Evolutionary conservation across 1,284 basidiomycete genomes (phyloP).

Genomic region (Schizophyllum amplum): DNA sequence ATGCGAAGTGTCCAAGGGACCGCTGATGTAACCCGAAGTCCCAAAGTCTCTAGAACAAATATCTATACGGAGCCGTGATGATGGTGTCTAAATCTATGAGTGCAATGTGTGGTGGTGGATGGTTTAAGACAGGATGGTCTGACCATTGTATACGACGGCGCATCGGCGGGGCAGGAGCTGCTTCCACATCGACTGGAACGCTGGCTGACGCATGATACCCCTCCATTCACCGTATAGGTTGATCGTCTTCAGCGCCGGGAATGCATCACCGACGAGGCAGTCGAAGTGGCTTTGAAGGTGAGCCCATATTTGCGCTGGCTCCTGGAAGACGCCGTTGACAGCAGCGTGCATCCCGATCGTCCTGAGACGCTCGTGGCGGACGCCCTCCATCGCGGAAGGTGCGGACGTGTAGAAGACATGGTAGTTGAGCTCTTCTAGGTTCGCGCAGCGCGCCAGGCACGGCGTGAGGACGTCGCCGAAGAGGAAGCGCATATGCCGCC

Average conservation of each 20-base stretch:
- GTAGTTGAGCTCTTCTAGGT: conserved; percentile 46
- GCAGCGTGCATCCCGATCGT: conserved; percentile 44
- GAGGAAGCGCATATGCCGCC: conserved; percentile 43
- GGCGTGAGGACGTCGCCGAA: conserved; percentile 35
- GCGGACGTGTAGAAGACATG: conserved; percentile 43
- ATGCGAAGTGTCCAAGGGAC: not conserved
- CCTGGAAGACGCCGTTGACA: conserved; percentile 30
- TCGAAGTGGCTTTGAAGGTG: conserved; percentile 40
- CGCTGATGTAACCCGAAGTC: not conserved
- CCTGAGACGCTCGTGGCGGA: conserved; percentile 26
- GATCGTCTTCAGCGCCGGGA: conserved; percentile 32
- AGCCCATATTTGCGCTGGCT: conserved; percentile 29
- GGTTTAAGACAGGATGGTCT: not conserved
- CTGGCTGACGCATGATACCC: conserved; percentile 24
- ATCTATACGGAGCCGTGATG: not conserved
- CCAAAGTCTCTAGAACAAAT: not conserved
- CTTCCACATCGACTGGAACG: conserved; percentile 20
- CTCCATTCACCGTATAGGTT: conserved; percentile 46
- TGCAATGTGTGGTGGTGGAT: not conserved
- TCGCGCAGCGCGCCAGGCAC: conserved; percentile 38
- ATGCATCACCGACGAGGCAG: conserved; percentile 25
- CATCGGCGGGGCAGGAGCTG: conserved; percentile 11
- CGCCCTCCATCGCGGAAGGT: conserved; percentile 18
- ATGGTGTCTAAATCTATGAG: not conserved
- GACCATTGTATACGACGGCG: not conserved